A percentile compares a stretch with the other conserved stretches of the same genome.
These are phyloP conservation scores for Posidonia oceanica DNA, from an alignment of 116 monocot species.

Conservation along the genomic window DNA sequence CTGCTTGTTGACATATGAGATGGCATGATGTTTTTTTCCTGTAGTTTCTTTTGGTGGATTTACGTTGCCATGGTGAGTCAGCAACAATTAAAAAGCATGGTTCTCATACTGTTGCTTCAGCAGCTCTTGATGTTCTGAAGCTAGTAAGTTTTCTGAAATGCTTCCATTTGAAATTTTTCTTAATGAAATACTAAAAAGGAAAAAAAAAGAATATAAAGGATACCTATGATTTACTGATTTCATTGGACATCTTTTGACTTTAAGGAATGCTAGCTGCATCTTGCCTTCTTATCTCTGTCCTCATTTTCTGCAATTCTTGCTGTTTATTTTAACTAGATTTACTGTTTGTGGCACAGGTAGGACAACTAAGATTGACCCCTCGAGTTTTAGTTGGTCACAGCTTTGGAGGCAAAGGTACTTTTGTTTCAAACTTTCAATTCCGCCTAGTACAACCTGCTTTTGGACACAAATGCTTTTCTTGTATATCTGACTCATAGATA, in stretches of 20 bases:
- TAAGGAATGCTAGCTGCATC: too few relatives aligned
- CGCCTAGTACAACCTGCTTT: too few relatives aligned
- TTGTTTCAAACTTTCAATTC: not conserved
- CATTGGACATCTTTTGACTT: too few relatives aligned
- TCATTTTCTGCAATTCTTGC: not conserved
- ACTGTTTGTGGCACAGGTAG: conserved; percentile 28
- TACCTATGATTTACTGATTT: too few relatives aligned
- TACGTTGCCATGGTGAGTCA: conserved; percentile 93
- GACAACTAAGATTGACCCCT: conserved; percentile 72
- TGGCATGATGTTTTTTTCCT: not conserved
- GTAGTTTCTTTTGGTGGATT: conserved; percentile 96
- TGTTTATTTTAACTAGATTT: not conserved
- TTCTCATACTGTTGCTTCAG: conserved; percentile 83
- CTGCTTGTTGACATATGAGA: not conserved
- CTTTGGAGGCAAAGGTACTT: conserved; percentile 90
- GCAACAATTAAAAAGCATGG: conserved; percentile 53
- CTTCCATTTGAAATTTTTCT: not conserved
- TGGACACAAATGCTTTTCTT: too few relatives aligned
- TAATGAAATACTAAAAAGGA: too few relatives aligned
- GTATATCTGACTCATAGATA: too few relatives aligned
- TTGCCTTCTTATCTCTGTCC: not conserved
- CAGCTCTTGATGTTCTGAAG: conserved; percentile 85
- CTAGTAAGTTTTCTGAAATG: conserved; percentile 33
- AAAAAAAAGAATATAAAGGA: too few relatives aligned
- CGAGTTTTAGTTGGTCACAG: conserved; percentile 93